Base-by-base conservation (phyloP, 2,329 filamentous ascomycete species). In the Calonectria multiphialidica region DNA sequence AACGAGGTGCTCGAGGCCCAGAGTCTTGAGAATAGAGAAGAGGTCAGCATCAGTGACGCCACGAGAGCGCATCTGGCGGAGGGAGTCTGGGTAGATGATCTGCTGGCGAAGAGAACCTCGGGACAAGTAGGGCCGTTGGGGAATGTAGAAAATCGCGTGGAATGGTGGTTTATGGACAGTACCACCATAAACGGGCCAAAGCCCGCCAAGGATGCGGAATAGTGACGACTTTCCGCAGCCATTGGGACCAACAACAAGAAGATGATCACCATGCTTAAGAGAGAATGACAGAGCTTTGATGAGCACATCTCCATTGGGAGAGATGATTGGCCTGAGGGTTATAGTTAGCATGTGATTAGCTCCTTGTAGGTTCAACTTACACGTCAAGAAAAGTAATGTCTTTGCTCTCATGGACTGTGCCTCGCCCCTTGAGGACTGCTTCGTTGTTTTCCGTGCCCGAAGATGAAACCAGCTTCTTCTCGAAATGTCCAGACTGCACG, bases 181-280 rank as follows among this genome's bases (percentile, higher is more conserved):
- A 64, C 97, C 97, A 75, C 97, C 96, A 83, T 99, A 99, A 15
- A 98, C 97, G 18, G 97, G 97, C 97, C 97, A 99, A 3, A 99
- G 88, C 0, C 97, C 97, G 73, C 97, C 97, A 1, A 99, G 90
- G 77, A 99, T 99, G 44, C 97, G 93, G 90, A 99, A 99, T 3
- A 99, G 89, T 18, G 94, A 97, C 0, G 95, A 98, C 84, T 99
- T 99, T 49, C 97, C 97, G 83, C 97, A 99, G 44, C 97, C 97
- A 82, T 99, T 99, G 25, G 97, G 97, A 1, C 97, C 97, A 49
- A 98, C 94, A 49, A 99, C 97, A 44, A 99, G 91, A 8, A 99
- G 90, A 79, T 99, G 97, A 72, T 98, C 95, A 68, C 95, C 95
- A 1, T 93, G 93, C 68, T 92, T 90, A 74, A 99, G 94, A 33